Conservation (phyloP, 306 rosid genomes). For the Prunus davidiana region DNA sequence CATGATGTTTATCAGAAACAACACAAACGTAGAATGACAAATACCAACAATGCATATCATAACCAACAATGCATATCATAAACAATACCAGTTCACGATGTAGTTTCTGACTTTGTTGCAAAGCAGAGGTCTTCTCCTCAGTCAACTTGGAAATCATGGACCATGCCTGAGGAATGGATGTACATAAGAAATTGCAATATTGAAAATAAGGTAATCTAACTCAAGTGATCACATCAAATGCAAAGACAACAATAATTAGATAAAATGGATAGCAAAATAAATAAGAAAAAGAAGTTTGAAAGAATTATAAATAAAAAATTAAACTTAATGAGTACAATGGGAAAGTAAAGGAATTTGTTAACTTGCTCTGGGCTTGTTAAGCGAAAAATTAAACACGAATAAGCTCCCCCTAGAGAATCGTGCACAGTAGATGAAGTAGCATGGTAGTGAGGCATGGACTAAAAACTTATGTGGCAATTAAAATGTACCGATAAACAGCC, state of each 20-base stretch:
- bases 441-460: not conserved
- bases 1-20: not conserved
- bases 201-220: not conserved
- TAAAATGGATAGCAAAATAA: not conserved
- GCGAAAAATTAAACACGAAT: not conserved
- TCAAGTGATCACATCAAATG: not conserved
- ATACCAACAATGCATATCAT: not conserved
- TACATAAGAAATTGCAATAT: conserved; percentile 2
- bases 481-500: not conserved
- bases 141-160: conserved; percentile 39
- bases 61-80: conserved; percentile 7
- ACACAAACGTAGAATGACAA: not conserved
- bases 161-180: conserved; percentile 32
- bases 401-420: not conserved
- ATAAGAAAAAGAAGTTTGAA: not conserved
- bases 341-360: not conserved
- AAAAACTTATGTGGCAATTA: not conserved
- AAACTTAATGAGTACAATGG: not conserved
- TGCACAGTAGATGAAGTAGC: not conserved
- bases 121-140: conserved; percentile 39
- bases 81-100: conserved; percentile 41
- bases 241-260: not conserved
- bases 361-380: not conserved
- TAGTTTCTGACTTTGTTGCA: conserved; percentile 41
- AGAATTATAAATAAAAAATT: not conserved